Base-by-base conservation (phyloP, 164 flowering plant genomes). In the Nymphaea colorata region DNA sequence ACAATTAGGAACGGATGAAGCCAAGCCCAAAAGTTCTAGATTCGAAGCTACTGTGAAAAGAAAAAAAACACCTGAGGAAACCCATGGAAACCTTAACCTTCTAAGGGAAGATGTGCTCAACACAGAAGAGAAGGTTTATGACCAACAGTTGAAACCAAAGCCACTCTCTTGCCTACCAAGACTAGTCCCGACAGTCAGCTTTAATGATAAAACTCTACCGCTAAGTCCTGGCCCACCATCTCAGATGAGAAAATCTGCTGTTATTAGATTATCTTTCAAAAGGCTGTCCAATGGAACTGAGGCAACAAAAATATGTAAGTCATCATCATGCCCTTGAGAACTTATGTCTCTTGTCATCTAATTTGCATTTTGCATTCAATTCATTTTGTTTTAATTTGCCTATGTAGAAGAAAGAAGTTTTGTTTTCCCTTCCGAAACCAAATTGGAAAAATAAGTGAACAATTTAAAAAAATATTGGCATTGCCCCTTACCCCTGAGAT, bases 211-310 rank as follows among this genome's bases (percentile, higher is more conserved):
- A 79, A 77, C 73, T 66, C 62, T 75, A 72, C 69, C 79, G 63
- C 42, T 78, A 59, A 77, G 76, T 72, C 45, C 72, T 51, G 66
- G 72, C 66, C 72, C 71, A 4, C 81, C 71, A 61, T 67, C 84
- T 65, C 90, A 81, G 66, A 78, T 64, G 74, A 87, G 62, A 78
- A 86, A 76, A 65, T 80, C 98, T 17, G 71, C 97, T 43, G 81
- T 92, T 67, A 78, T 85, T 68, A 83, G 89, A 81, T 84, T 89
- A 72, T 90, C 99, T n/a, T 81, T 95, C 61, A 90, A 83, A 78
- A 82, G 90, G 71, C 83, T 76, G 72, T 86, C 98, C 41, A 83
- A 80, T 51, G 57, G 12, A 51, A 51, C 57, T 51, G 57, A 51
- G 57, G 14, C 57, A 51, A 51, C 57, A 51, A 10, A 51, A 51